Evolutionary conservation across 345 rosid species (phyloP).

Genomic region (thale cress (Arabidopsis thaliana)): TAIR10.1 NC_003074.8:2607001-2607500

Average conservation of each 20-base stretch:
- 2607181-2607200: not conserved
- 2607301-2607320: slow-evolving; percentile 5
- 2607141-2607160: not conserved
- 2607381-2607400: not conserved
- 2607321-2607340: not conserved
- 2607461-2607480: not conserved
- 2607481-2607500: not conserved
- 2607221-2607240: not conserved
- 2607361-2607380: not conserved
- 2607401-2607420: slow-evolving; percentile 14
- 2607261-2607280: not conserved
- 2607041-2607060: slow-evolving; percentile 20
- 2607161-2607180: not conserved
- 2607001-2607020: slow-evolving; percentile 67
- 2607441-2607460: slow-evolving; percentile 1
- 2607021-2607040: slow-evolving; percentile 79
- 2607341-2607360: not conserved
- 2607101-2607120: not conserved
- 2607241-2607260: not conserved
- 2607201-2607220: not conserved
- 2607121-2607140: not conserved
- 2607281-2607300: not conserved
- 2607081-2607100: not conserved
- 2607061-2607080: not conserved
- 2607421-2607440: not conserved